These are phyloP conservation scores for Mycena capillaripes DNA, from an alignment of 768 basidiomycete species.

Conservation along the genomic window DNA sequence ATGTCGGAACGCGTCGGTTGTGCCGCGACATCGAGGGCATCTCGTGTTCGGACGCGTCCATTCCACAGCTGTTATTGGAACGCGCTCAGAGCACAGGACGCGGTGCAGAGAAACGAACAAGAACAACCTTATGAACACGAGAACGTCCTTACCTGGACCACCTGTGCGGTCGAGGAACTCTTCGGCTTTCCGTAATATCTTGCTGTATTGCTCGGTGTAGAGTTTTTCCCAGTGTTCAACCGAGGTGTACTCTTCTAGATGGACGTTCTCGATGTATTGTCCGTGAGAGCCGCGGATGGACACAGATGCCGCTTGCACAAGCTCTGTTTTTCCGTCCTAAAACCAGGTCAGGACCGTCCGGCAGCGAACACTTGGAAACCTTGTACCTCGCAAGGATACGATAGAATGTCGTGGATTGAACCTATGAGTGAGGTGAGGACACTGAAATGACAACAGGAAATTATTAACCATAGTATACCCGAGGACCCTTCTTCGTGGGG, in stretches of 20 bases:
- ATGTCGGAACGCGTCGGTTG: slow-evolving; percentile 87
- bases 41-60: slow-evolving; percentile 96
- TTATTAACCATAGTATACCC: slow-evolving; percentile 76
- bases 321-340: slow-evolving; percentile 83
- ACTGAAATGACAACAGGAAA: not conserved
- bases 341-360: not conserved
- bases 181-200: slow-evolving; percentile 75
- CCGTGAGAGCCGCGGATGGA: slow-evolving; percentile 85
- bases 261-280: slow-evolving; percentile 90
- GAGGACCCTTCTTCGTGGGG: slow-evolving; percentile 58
- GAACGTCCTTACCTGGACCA: slow-evolving; percentile 73
- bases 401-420: slow-evolving; percentile 93
- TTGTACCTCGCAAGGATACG: slow-evolving; percentile 91
- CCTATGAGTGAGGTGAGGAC: slow-evolving; percentile 41
- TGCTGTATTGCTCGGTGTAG: slow-evolving; percentile 75
- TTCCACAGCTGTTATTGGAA: slow-evolving; percentile 78
- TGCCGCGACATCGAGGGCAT: slow-evolving; percentile 93
- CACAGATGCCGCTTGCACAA: slow-evolving; percentile 91
- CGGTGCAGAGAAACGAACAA: not conserved
- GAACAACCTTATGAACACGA: slow-evolving; percentile 88
- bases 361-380: not conserved
- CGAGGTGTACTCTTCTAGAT: slow-evolving; percentile 79
- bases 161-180: slow-evolving; percentile 80
- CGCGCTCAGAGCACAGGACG: slow-evolving; percentile 1
- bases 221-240: slow-evolving; percentile 80